These are phyloP conservation scores for Phytophthora multivora DNA, from an alignment of 352 stramenopile genomes.

Conservation along the genomic window DNA sequence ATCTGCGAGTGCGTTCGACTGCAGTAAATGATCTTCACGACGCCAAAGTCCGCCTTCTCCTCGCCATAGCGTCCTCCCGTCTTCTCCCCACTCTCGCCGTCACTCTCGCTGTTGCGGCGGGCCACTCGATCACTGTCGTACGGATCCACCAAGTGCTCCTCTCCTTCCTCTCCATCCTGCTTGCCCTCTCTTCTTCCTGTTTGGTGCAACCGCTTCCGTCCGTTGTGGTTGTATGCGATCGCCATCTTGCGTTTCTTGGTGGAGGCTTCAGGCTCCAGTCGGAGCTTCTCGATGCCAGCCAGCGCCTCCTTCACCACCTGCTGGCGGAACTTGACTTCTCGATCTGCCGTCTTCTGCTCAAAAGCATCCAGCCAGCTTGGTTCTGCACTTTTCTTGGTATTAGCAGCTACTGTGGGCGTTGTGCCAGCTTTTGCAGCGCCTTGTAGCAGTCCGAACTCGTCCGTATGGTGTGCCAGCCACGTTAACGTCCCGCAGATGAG, in stretches of 20 bases:
- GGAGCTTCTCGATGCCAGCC: slow-evolving; percentile 60
- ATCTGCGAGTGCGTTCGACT: slow-evolving; percentile 92
- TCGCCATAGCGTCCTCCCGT: slow-evolving; percentile 11
- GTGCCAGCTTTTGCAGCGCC: slow-evolving; percentile 1
- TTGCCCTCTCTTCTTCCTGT: slow-evolving; percentile 13
- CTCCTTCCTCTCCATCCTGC: slow-evolving; percentile 34
- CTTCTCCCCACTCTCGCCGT: slow-evolving; percentile 33
- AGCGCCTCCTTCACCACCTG: slow-evolving; percentile 51
- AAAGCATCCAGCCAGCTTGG: slow-evolving; percentile 69
- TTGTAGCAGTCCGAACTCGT: slow-evolving; percentile 69
- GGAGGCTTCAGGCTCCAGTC: slow-evolving; percentile 43
- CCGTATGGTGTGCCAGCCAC: slow-evolving; percentile 81
- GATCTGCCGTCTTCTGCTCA: slow-evolving; percentile 51
- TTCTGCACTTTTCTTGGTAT: slow-evolving; percentile 34
- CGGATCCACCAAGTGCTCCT: slow-evolving; percentile 70
- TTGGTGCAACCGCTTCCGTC: slow-evolving; percentile 48
- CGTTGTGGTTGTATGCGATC: slow-evolving; percentile 67
- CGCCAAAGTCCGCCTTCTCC: slow-evolving; percentile 40
- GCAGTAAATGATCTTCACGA: slow-evolving; percentile 91
- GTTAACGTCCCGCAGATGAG: slow-evolving; percentile 89
- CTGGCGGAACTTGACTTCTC: slow-evolving; percentile 51
- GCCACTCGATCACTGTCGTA: slow-evolving; percentile 71
- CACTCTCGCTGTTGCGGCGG: slow-evolving; percentile 32
- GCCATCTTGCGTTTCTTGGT: slow-evolving; percentile 75
- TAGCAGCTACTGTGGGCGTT: slow-evolving; percentile 1